phyloP scores from a whole-genome alignment of 495 filamentous ascomycete species.

The Penicillium desertorum region DNA sequence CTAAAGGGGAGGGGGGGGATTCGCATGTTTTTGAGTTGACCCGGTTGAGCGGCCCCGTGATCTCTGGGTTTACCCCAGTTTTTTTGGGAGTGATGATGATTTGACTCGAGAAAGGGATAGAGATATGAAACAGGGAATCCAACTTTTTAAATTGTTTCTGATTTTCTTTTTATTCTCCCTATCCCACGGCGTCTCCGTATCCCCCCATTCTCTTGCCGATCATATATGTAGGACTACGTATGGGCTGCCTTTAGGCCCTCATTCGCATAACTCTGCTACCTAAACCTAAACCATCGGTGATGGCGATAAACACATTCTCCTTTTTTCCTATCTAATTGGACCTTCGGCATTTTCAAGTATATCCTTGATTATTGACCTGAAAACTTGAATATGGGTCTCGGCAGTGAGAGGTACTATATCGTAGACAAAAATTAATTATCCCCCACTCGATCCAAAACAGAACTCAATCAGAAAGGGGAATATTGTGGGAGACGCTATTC shows the following conservation, averaged over 20 bases:
- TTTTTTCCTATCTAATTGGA: neutral
- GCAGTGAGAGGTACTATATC: no score
- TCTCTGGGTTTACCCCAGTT: slow-evolving; percentile 1
- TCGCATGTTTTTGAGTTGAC: slow-evolving; percentile 9
- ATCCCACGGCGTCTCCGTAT: no score
- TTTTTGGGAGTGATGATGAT: neutral
- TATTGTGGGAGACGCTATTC: neutral
- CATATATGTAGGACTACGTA: neutral
- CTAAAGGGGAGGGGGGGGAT: slow-evolving; percentile 1
- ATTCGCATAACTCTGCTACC: neutral
- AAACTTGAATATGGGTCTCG: neutral
- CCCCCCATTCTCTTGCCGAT: neutral
- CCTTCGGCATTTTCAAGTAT: neutral
- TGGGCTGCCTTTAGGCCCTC: neutral
- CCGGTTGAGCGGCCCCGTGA: neutral
- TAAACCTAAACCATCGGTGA: neutral
- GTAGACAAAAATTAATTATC: no score
- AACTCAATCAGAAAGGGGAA: no score
- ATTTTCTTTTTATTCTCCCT: neutral
- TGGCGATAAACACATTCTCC: neutral
- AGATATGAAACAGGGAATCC: slow-evolving; percentile 1
- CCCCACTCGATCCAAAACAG: neutral
- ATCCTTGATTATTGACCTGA: neutral
- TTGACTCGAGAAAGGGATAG: slow-evolving; percentile 1
- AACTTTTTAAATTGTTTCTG: slow-evolving; percentile 1